Conservation (phyloP, 805 yeast genomes). For the Tetrapisispora pingtungensis region DNA sequence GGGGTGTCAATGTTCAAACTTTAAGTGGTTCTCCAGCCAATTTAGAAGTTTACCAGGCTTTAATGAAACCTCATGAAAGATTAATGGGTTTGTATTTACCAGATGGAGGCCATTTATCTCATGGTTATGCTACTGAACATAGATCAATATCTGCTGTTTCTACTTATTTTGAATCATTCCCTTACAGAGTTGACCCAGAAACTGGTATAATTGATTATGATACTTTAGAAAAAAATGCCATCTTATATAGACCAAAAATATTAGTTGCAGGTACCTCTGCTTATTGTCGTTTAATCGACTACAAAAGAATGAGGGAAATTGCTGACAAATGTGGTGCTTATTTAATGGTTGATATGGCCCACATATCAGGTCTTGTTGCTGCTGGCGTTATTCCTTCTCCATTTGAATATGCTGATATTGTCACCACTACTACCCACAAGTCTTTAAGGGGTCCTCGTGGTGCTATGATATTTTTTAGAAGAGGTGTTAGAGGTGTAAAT, state of each 20-base stretch:
- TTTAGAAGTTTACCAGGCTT: constrained; percentile 89
- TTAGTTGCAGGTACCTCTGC: constrained; percentile 98
- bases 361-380: constrained; percentile 89
- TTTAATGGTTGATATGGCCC: constrained; percentile 96
- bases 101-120: constrained; percentile 97
- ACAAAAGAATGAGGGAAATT: constrained; percentile 90
- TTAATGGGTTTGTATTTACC: constrained; percentile 97
- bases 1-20: constrained; percentile 98
- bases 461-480: constrained; percentile 98
- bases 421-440: constrained; percentile 97
- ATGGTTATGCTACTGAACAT: constrained; percentile 92
- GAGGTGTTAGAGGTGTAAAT: constrained; percentile 80
- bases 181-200: constrained; percentile 83
- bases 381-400: constrained; percentile 96
- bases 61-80: constrained; percentile 92
- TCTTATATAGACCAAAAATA: constrained; percentile 89
- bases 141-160: constrained; percentile 92
- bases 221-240: constrained; percentile 81
- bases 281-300: constrained; percentile 91
- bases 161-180: constrained; percentile 96
- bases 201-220: constrained; percentile 97
- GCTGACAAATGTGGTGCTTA: constrained; percentile 98
- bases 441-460: constrained; percentile 99
- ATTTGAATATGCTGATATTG: constrained; percentile 93
- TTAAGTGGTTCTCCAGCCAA: constrained; percentile 97